Conservation (phyloP, 257 asterid genomes). For the Galeopsis tetrahit region DNA sequence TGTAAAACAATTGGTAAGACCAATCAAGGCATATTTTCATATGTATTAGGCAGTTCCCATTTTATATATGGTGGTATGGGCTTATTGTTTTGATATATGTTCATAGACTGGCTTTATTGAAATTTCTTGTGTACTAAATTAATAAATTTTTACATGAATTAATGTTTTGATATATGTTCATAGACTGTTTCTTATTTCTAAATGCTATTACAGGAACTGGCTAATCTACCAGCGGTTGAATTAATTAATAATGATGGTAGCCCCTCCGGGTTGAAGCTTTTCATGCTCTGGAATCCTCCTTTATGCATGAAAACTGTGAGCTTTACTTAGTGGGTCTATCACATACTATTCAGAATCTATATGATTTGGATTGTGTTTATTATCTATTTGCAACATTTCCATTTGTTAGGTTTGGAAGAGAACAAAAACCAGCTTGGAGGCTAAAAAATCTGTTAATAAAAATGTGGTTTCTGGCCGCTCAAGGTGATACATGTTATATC, state of each 20-base stretch:
- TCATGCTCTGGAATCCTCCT: conserved; percentile 97
- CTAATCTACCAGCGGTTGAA: conserved; percentile 65
- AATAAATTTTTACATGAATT: conserved; percentile 25
- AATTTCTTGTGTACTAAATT: conserved; percentile 15
- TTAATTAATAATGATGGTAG: conserved; percentile 90
- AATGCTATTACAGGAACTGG: conserved; percentile 66
- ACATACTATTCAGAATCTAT: conserved; percentile 18
- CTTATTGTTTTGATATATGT: not conserved
- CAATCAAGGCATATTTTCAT: conserved; percentile 10
- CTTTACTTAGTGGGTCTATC: conserved; percentile 36
- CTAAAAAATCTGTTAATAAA: conserved; percentile 45
- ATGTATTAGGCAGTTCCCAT: conserved; percentile 5
- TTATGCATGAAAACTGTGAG: conserved; percentile 71
- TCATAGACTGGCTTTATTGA: conserved; percentile 5
- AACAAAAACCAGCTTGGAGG: conserved; percentile 44
- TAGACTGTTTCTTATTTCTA: conserved; percentile 22
- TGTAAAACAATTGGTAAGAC: conserved; percentile 19
- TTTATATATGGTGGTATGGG: not conserved
- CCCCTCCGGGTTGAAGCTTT: conserved; percentile 87
- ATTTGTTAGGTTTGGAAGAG: conserved; percentile 60
- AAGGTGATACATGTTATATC: conserved; percentile 54
- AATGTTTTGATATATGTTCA: no score
- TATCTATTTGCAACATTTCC: conserved; percentile 32
- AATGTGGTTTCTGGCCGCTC: conserved; percentile 71
- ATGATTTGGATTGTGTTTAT: conserved; percentile 23